Percentiles rank a stretch among this genome's conserved stretches.
Conservation (phyloP, 116 monocot species). For the Dioscorea cayenensis region DNA sequence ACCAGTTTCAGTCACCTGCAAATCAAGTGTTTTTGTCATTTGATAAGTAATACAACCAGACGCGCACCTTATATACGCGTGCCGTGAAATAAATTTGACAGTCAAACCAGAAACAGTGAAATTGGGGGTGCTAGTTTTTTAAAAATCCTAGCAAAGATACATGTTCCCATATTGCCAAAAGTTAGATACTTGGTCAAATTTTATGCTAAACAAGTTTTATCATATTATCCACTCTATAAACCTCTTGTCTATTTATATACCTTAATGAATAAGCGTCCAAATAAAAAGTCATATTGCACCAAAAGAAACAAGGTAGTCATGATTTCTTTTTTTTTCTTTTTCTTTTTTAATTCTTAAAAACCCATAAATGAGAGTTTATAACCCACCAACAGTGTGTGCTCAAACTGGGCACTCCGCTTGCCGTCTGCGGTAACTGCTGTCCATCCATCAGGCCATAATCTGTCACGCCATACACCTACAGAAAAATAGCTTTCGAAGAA, state of each 20-base stretch:
- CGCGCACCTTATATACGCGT: not conserved
- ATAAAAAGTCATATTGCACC: too few relatives aligned
- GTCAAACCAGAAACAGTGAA: too few relatives aligned
- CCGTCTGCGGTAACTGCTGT: conserved; percentile 93
- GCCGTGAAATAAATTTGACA: not conserved
- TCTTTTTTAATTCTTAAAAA: not conserved
- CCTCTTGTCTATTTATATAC: too few relatives aligned
- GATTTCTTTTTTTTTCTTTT: too few relatives aligned
- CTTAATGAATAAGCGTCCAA: too few relatives aligned
- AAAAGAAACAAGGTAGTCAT: too few relatives aligned
- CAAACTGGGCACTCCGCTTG: conserved; percentile 95
- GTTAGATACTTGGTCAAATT: too few relatives aligned
- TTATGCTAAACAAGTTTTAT: too few relatives aligned
- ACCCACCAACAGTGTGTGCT: conserved; percentile 94
- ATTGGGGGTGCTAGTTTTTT: too few relatives aligned
- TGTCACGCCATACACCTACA: conserved; percentile 87
- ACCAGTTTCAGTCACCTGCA: conserved; percentile 93
- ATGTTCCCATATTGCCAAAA: too few relatives aligned
- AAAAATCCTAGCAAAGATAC: too few relatives aligned
- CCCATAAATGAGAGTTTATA: not conserved
- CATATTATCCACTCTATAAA: too few relatives aligned
- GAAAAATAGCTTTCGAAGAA: not conserved
- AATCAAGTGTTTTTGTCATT: not conserved
- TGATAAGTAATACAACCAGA: not conserved
- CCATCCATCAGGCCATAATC: conserved; percentile 97